Base-by-base conservation (phyloP, 1,284 basidiomycete genomes). In the Puccinia coronata region DNA sequence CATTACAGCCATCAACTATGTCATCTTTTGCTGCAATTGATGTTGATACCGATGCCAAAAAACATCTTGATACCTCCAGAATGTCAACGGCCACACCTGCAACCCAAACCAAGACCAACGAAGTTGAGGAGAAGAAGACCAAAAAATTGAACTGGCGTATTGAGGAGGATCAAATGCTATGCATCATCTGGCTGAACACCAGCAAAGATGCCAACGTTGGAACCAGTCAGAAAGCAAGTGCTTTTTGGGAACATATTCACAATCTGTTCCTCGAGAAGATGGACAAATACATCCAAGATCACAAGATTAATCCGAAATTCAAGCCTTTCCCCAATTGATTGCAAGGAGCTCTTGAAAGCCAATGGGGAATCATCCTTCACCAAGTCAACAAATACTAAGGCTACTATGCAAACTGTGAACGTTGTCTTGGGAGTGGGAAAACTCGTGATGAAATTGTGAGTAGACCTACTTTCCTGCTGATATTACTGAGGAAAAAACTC, bases 191-290 rank as follows among this genome's bases (percentile, higher is more conserved):
- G n/a, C 57, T 31, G 12, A 61, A 31, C 14, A 65, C 61, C 20
- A 65, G 36, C 61, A 65, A 65, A 25, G 67, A 70, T 23, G 18
- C 67, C 11, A 43, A 51, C 25, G 23, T 51, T 51, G 47, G 69
- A 14, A 51, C 69, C 2, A 16, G 49, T 36, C 69, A 71, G 28
- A 51, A 49, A 36, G 9, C 16, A 2, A 51, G 28, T 3, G 14
- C 14, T 3, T 53, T 71, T 23, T 71, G 69, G 69, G 69, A 71
- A 51, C 1, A 49, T n/a, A 71, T 71, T 28, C 69, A 71, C 34
- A 9, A 34, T 2, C 23, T 28, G 11, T 71, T 34, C 47, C 1
- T 51, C 18, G 28, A 51, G 5, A 16, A 51, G 47, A 71, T 53
- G 14, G 16, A 71, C 3, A 14, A 51, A 11, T 12, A 34, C 43